A percentile compares a stretch with the other conserved stretches of the same genome.
Evolutionary conservation across 257 asterid genomes (phyloP).

Genomic region (Henckelia pumila): DNA sequence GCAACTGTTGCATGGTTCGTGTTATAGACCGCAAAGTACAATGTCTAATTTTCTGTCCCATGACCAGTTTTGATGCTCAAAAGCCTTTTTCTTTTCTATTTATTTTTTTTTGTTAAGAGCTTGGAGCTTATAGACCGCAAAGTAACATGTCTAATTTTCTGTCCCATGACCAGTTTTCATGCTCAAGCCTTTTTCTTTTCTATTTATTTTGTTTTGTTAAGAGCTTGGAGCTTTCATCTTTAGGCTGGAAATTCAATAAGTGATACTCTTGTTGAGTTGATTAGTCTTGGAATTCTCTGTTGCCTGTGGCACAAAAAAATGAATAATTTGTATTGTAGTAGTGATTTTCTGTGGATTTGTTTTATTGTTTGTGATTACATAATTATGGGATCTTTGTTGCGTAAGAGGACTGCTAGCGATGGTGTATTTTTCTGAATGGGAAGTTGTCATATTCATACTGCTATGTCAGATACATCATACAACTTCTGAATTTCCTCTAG

Average conservation of each 20-base stretch:
- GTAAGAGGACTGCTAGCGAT: neutral
- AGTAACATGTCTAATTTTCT: neutral
- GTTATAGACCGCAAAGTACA: neutral
- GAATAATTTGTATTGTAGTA: neutral
- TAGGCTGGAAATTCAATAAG: neutral
- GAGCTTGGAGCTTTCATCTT: neutral
- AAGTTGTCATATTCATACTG: neutral
- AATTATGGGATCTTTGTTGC: neutral
- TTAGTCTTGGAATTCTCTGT: neutral
- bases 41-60: neutral
- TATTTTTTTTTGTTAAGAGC: neutral
- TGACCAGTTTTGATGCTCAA: neutral
- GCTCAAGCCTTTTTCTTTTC: neutral
- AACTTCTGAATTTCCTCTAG: neutral
- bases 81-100: too few relatives aligned
- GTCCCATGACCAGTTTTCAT: neutral
- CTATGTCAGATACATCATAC: neutral
- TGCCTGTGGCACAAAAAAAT: neutral
- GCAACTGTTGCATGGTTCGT: neutral
- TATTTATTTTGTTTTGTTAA: too few relatives aligned
- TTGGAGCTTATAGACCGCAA: neutral
- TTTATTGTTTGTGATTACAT: neutral
- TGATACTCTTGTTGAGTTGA: neutral
- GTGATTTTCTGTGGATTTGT: neutral
- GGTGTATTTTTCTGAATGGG: neutral